phyloP scores from a whole-genome alignment of 164 flowering plant genomes.

The Buxus sempervirens region DNA sequence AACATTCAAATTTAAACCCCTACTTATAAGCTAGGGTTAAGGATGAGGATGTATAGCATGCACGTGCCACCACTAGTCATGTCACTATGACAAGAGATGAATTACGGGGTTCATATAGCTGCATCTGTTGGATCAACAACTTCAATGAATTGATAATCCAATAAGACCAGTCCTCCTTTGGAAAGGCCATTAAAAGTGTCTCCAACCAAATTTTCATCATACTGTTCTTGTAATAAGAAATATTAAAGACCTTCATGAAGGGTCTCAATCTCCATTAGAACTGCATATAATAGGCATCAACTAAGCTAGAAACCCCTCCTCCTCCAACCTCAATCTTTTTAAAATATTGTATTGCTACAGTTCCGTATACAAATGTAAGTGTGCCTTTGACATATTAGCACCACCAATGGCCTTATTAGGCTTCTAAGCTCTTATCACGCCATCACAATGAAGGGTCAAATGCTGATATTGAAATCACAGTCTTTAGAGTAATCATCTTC shows the following conservation, averaged over 20 bases:
- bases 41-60: too few species aligned
- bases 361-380: too few species aligned
- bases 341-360: not conserved
- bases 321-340: not conserved
- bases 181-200: not conserved
- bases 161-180: not conserved
- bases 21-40: too few species aligned
- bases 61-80: too few species aligned
- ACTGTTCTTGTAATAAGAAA: not conserved
- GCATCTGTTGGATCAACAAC: too few species aligned
- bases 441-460: not conserved
- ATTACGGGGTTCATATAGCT: too few species aligned
- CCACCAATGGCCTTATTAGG: not conserved
- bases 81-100: too few species aligned
- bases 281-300: not conserved
- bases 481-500: not conserved
- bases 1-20: too few species aligned
- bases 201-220: not conserved
- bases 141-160: too few species aligned
- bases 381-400: too few species aligned
- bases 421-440: not conserved
- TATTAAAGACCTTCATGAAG: not conserved
- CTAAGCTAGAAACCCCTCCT: not conserved
- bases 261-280: not conserved
- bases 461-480: not conserved